phyloP scores from a whole-genome alignment of 257 asterid genomes.

The Plantago elongata region DNA sequence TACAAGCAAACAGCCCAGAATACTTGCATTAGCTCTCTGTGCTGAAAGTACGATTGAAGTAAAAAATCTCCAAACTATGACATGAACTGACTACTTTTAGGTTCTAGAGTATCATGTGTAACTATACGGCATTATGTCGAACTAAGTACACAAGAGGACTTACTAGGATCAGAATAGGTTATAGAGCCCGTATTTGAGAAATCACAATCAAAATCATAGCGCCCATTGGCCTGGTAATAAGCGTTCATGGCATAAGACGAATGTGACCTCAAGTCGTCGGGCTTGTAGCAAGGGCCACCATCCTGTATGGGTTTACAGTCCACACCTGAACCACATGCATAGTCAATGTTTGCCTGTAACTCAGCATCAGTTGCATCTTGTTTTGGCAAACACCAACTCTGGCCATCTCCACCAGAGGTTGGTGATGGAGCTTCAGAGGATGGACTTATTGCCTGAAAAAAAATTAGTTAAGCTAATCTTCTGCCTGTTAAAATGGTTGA shows the following conservation, averaged over 20 bases:
- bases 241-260: conserved; percentile 57
- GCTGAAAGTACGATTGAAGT: no score
- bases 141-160: conserved; percentile 8
- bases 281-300: conserved; percentile 40
- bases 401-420: neutral
- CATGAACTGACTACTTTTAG: no score
- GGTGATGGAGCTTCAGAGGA: neutral
- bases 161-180: conserved; percentile 39
- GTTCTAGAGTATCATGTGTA: no score
- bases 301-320: conserved; percentile 42
- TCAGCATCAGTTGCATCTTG: conserved; percentile 36
- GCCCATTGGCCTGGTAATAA: conserved; percentile 41
- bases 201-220: conserved; percentile 28
- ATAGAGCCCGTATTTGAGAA: conserved; percentile 25
- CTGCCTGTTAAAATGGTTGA: no score
- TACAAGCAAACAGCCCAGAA: neutral
- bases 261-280: conserved; percentile 43
- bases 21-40: no score
- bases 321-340: conserved; percentile 28
- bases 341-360: conserved; percentile 38
- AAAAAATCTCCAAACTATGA: no score
- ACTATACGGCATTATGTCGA: no score
- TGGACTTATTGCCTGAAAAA: neutral
- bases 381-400: neutral
- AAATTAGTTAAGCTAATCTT: no score